Conservation (phyloP, 1,284 basidiomycete genomes). For the Sanghuangporus sanghuang region DNA sequence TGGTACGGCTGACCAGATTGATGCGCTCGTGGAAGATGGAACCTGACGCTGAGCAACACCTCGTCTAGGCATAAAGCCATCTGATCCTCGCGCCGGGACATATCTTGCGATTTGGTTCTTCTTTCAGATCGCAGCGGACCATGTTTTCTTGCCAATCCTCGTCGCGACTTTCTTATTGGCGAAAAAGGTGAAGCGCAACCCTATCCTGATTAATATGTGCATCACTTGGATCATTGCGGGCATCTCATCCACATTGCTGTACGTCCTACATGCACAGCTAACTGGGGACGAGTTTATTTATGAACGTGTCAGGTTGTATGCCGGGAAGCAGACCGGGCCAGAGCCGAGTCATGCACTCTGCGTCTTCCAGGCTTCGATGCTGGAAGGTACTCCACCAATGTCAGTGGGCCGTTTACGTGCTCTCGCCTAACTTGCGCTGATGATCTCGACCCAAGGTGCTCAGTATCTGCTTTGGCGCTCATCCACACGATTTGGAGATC, state of each 20-base stretch:
- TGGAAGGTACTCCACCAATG: constrained; percentile 42
- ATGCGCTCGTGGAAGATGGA: background rate
- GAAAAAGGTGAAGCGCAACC: constrained; percentile 31
- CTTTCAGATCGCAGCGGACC: constrained; percentile 43
- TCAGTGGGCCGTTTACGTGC: constrained; percentile 17
- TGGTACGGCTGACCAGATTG: background rate
- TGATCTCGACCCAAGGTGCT: constrained; percentile 28
- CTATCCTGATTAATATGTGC: constrained; percentile 16
- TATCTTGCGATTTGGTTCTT: constrained; percentile 33
- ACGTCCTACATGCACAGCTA: background rate
- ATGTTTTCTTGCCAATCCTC: constrained; percentile 44
- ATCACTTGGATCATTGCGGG: constrained; percentile 15
- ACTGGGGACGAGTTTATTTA: background rate
- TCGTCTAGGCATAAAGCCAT: constrained; percentile 5
- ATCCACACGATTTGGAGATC: constrained; percentile 30
- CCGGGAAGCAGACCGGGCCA: constrained; percentile 32
- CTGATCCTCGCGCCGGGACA: constrained; percentile 1
- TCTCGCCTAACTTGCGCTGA: background rate
- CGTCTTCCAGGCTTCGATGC: constrained; percentile 38
- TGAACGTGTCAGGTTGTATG: constrained; percentile 31
- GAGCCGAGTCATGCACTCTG: constrained; percentile 38
- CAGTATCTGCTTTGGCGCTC: constrained; percentile 33
- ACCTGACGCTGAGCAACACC: too few species aligned
- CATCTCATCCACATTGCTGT: constrained; percentile 14
- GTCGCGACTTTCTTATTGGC: constrained; percentile 41